phyloP scores from a whole-genome alignment of 1,139 yeast genomes.

The Magnusiomyces ingens region DNA sequence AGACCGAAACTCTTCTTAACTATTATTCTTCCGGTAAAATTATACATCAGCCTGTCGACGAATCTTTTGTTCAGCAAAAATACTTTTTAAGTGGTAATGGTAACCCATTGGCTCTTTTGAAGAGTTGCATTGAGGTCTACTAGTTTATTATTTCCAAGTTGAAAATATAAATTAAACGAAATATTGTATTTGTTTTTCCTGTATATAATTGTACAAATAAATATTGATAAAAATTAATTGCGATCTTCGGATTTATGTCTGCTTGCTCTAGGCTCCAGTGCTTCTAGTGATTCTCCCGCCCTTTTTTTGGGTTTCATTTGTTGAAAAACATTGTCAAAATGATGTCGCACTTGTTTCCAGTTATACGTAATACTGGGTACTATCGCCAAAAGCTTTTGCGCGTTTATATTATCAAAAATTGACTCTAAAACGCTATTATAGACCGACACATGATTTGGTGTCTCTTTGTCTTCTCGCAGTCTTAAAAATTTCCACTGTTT shows the following conservation, averaged over 20 bases:
- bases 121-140: constrained; percentile 10
- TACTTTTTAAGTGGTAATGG: constrained; percentile 52
- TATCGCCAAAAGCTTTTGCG: constrained; percentile 53
- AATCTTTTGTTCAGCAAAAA: constrained; percentile 43
- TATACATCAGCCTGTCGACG: constrained; percentile 39
- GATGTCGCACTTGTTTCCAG: neutral
- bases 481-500: constrained; percentile 79
- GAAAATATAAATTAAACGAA: neutral
- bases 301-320: neutral
- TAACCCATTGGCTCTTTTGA: constrained; percentile 12
- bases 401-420: constrained; percentile 78
- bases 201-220: neutral
- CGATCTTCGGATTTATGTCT: too few species aligned
- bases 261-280: neutral
- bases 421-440: constrained; percentile 78
- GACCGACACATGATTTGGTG: constrained; percentile 77
- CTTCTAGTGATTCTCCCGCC: neutral
- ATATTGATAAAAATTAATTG: neutral
- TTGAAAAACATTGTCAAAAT: neutral
- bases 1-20: constrained; percentile 47
- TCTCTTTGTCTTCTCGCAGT: constrained; percentile 85
- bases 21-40: constrained; percentile 54
- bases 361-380: neutral
- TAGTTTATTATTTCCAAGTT: neutral
- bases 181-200: neutral